A percentile compares a stretch with the other conserved stretches of the same genome.
These are phyloP conservation scores for Perkinsus marinus DNA, from an alignment of 169 alveolate species.

Conservation along the genomic window DNA sequence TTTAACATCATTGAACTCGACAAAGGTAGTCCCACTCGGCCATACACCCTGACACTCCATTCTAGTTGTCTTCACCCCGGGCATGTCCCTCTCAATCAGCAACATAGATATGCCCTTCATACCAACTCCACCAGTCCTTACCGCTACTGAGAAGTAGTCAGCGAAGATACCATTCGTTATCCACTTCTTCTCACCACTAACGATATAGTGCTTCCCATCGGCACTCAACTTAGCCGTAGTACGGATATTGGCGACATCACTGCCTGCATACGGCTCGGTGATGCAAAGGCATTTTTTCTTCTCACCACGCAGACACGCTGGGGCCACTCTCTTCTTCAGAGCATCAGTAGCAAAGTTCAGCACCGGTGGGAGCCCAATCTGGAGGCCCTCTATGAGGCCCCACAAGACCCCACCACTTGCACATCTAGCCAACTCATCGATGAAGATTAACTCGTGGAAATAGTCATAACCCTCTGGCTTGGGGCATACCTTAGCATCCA, in stretches of 20 bases:
- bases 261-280: slow-evolving; percentile 2
- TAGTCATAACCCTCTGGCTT: slow-evolving; percentile 1
- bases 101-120: slow-evolving; percentile 9
- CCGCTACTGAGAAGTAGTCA: slow-evolving; percentile 25
- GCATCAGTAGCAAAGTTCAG: background rate
- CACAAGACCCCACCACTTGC: background rate
- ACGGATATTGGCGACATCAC: background rate
- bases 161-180: slow-evolving; percentile 23
- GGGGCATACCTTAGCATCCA: background rate
- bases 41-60: slow-evolving; percentile 28
- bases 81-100: slow-evolving; percentile 2
- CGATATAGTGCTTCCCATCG: slow-evolving; percentile 12
- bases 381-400: slow-evolving; percentile 3
- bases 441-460: slow-evolving; percentile 6
- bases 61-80: slow-evolving; percentile 12
- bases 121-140: slow-evolving; percentile 20
- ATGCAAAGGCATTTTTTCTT: background rate
- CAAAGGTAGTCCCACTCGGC: slow-evolving; percentile 10
- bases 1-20: slow-evolving; percentile 4
- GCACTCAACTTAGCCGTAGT: background rate
- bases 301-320: background rate
- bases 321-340: background rate
- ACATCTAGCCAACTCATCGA: slow-evolving; percentile 3
- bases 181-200: slow-evolving; percentile 33
- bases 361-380: slow-evolving; percentile 11